Evolutionary conservation across 805 yeast species (phyloP).

Genomic region (Wickerhamia fluorescens): DNA sequence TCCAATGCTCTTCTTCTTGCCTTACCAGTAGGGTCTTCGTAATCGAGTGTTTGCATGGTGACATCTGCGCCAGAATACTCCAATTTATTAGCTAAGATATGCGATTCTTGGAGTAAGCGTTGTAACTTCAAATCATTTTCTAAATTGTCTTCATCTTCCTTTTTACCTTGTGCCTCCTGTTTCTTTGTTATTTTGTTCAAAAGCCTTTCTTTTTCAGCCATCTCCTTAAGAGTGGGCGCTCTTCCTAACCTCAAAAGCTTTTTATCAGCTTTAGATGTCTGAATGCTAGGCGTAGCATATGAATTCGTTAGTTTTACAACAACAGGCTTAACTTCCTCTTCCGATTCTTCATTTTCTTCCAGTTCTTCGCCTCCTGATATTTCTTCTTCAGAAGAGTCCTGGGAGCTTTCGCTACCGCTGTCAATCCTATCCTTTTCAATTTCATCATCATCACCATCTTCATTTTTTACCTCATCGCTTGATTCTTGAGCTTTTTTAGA

Average conservation of each 20-base stretch:
- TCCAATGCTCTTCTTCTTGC: slow-evolving; percentile 60
- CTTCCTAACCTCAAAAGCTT: slow-evolving; percentile 54
- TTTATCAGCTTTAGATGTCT: slow-evolving; percentile 38
- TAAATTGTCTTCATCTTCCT: slow-evolving; percentile 44
- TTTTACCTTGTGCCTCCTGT: slow-evolving; percentile 27
- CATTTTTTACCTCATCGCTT: slow-evolving; percentile 9
- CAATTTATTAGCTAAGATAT: slow-evolving; percentile 42
- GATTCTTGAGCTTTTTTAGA: slow-evolving; percentile 13
- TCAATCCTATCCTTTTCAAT: slow-evolving; percentile 15
- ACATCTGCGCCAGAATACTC: slow-evolving; percentile 61
- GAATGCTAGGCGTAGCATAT: slow-evolving; percentile 17
- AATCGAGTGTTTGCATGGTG: slow-evolving; percentile 55
- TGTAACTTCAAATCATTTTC: slow-evolving; percentile 70
- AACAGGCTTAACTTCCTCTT: slow-evolving; percentile 23
- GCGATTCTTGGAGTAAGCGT: slow-evolving; percentile 64
- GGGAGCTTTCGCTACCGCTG: slow-evolving; percentile 4
- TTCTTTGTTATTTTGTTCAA: slow-evolving; percentile 23
- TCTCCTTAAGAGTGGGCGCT: slow-evolving; percentile 41
- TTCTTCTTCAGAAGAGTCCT: background rate
- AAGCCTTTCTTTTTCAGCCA: slow-evolving; percentile 18
- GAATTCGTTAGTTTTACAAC: slow-evolving; percentile 43
- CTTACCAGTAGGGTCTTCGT: slow-evolving; percentile 59
- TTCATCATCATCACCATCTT: slow-evolving; percentile 11
- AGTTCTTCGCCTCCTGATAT: slow-evolving; percentile 7
- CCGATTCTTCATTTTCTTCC: slow-evolving; percentile 8